Evolutionary conservation across 139 green algal genomes (phyloP), one percentile per base, ranked within the genome.

Genomic region (Haematococcus sp.): DNA sequence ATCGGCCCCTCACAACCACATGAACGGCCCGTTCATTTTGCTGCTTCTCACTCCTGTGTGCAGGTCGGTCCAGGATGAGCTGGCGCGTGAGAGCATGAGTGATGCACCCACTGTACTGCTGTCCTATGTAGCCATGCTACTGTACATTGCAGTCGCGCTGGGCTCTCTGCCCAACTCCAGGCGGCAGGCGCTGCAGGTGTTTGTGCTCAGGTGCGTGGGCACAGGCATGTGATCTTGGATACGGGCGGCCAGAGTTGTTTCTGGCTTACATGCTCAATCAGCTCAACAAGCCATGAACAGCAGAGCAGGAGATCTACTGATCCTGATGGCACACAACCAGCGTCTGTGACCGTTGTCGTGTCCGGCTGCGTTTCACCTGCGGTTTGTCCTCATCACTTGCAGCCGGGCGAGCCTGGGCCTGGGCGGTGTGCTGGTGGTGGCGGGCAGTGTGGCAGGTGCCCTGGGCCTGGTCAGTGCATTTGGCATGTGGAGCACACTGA

Each of bases 121-220:
- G 1, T 97, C 89, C 1, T 97, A 97, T 69, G 20, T 87, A 0
- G 88, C 87, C n/a, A 97, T 97, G 93, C 82, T 97, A 64, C 33
- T 81, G 0, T 96, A 96, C 86, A 91, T 97, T 31, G 83, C 89
- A 0, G 44, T 87, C 1, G 89, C 91, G 15, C 80, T 96, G 43
- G 84, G 80, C 22, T 68, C 74, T 23, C 70, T 91, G 55, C 87
- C 88, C 0, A 66, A 75, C 49, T 35, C 19, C 63, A 43, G 44
- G 3, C 67, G 74, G 5, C 73, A 76, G 34, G 40, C 70, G 44
- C 43, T 85, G 51, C 76, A 76, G 46, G 17, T 76, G 17, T 71
- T 82, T 11, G 81, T 86, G 30, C 58, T 80, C 31, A 79, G 63
- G 73, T 79, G 22, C 16, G 59, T 64, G 13, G 25, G 61, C 30